Base-by-base conservation (phyloP, 768 basidiomycete species). In the Lactarius indigo region DNA sequence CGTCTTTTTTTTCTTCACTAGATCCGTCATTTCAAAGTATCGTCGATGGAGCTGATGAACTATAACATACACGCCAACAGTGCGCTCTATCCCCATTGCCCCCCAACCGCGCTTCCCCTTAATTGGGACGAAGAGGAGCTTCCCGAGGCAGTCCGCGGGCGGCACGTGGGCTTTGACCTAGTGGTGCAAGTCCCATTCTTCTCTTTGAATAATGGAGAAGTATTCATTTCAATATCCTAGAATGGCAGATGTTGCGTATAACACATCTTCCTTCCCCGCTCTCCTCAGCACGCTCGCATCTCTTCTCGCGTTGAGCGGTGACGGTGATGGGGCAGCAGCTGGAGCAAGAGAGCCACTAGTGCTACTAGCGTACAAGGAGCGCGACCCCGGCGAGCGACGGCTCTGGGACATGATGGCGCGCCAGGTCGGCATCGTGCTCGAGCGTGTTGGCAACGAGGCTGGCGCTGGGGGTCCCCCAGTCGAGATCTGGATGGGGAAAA, bases 161-260 rank as follows among this genome's bases (percentile, higher is more conserved):
- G 30, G 41, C 26, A 10, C 33, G 68, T 68, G 17, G 78, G 80
- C 6, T 78, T 91, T 42, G 87, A 93, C 72, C 78, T 85, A 42
- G 85, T 96, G 61, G 75, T 94, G 91, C 92, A 75, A 66, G 89
- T 13, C 31, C 2, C 17, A 12, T 18, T 47, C 12, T 42, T 61
- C 13, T 35, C 57, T 50, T n/a, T n/a, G 9, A 13, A 12, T 10
- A 5, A 50, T 23, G n/a, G 15, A 5, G 15, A 39, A 39, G 37
- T 17, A 5, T 13, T 50, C 23, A 50, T 12, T 4, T 50, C 47
- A 50, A 23, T 50, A 26, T 13, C 5, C 47, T 13, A 50, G 47
- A 50, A 93, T 96, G 87, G 91, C 94, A 15, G 95, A 97, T 72
- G 92, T 96, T 9, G 89, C 93, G 1, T 96, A 96, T 79, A 96